Conservation (phyloP, 768 basidiomycete species). For the Russula compacta region DNA sequence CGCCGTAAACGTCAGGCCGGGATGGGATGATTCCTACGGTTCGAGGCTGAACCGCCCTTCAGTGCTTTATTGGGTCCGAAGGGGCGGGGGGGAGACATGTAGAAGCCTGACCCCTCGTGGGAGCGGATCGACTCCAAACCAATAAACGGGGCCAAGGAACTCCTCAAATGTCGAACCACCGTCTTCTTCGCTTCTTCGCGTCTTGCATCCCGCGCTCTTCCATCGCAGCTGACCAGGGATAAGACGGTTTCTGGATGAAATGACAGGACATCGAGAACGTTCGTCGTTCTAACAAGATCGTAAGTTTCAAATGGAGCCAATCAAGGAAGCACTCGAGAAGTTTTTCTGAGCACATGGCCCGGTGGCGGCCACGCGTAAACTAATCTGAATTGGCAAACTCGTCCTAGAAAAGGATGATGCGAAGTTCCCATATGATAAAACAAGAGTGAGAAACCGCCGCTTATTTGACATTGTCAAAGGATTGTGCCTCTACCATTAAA, state of each 20-base stretch:
- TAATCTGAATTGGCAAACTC: not conserved
- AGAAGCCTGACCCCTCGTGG: conserved; percentile 2
- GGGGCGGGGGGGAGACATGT: not conserved
- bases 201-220: not conserved
- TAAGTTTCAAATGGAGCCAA: not conserved
- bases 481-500: not conserved
- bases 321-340: not conserved
- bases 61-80: conserved; percentile 10
- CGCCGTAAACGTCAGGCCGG: not conserved
- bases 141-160: not conserved
- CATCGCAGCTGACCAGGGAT: conserved; percentile 2
- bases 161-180: not conserved
- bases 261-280: not conserved
- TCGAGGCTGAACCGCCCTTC: not conserved
- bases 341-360: conserved; percentile 3
- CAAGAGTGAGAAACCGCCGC: no score
- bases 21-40: not conserved
- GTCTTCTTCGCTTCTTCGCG: conserved; percentile 5
- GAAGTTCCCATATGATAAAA: no score
- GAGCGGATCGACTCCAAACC: conserved; percentile 8
- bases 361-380: conserved; percentile 2
- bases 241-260: not conserved
- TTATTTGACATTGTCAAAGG: not conserved
- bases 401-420: not conserved
- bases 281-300: not conserved